A percentile compares a stretch with the other conserved stretches of the same genome.
Conservation (phyloP, 139 green algal genomes). For the Chlamydomonas sp. region DNA sequence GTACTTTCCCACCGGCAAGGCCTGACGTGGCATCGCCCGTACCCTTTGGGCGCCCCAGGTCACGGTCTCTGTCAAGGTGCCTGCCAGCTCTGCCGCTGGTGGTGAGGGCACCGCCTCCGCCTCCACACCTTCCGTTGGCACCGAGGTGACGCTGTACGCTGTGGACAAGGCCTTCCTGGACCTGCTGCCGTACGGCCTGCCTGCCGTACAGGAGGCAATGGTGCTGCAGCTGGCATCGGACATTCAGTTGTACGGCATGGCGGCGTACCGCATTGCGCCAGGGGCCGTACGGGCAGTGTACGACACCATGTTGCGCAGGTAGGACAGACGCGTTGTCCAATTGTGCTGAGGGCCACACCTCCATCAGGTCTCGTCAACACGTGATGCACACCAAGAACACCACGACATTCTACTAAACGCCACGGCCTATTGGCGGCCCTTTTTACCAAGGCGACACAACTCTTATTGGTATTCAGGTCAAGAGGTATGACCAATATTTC, state of each 20-base stretch:
- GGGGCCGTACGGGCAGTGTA: slow-evolving; percentile 10
- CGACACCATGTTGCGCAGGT: not conserved
- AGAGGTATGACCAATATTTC: too few relatives aligned
- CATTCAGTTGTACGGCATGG: not conserved
- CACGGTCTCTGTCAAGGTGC: not conserved
- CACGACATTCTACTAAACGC: not conserved
- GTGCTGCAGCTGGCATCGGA: not conserved
- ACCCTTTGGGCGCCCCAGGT: not conserved
- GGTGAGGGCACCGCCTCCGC: not conserved
- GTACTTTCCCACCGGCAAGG: not conserved
- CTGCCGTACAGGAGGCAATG: not conserved
- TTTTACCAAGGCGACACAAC: too few relatives aligned
- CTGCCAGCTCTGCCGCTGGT: not conserved
- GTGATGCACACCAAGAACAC: not conserved
- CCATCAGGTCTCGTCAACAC: not conserved
- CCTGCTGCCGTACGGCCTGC: slow-evolving; percentile 62
- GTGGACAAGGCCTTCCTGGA: slow-evolving; percentile 70
- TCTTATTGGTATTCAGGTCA: too few relatives aligned
- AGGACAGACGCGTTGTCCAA: not conserved
- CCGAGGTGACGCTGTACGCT: slow-evolving; percentile 57
- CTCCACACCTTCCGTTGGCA: not conserved
- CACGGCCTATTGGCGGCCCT: not conserved
- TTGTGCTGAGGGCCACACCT: not conserved
- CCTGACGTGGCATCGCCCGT: not conserved
- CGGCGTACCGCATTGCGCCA: not conserved